phyloP scores from a whole-genome alignment of 148 eudicot species.

The Rheum nobile region DNA sequence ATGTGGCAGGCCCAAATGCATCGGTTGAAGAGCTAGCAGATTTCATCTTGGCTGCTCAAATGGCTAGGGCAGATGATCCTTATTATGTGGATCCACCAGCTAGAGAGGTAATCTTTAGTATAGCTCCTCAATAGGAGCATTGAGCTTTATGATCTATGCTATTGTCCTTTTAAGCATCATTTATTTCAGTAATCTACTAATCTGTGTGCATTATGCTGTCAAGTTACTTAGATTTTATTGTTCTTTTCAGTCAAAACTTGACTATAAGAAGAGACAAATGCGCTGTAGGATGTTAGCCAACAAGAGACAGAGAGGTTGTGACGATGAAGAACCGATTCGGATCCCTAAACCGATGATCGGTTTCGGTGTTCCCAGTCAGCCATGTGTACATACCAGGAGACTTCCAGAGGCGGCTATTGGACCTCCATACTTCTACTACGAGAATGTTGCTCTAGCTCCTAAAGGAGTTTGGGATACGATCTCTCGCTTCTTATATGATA shows the following conservation, averaged over 20 bases:
- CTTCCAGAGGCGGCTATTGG: constrained; percentile 60
- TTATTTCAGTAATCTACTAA: not conserved
- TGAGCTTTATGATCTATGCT: too few relatives aligned
- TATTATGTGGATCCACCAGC: constrained; percentile 26
- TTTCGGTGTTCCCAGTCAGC: constrained; percentile 54
- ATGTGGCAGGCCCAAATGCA: constrained; percentile 79
- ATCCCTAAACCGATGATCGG: constrained; percentile 93
- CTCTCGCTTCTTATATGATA: constrained; percentile 56
- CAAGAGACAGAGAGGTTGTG: constrained; percentile 29
- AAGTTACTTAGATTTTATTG: not conserved
- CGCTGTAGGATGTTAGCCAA: constrained; percentile 13
- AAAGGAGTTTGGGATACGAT: constrained; percentile 92
- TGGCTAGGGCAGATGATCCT: constrained; percentile 47
- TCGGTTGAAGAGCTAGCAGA: constrained; percentile 51
- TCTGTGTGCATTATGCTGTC: not conserved
- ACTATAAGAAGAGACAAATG: constrained; percentile 39
- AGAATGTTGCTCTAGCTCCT: constrained; percentile 88
- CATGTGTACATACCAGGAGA: constrained; percentile 17
- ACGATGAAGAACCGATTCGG: constrained; percentile 46
- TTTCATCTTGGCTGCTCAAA: constrained; percentile 68
- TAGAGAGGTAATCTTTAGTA: constrained; percentile 13
- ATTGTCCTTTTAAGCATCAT: not conserved
- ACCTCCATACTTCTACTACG: constrained; percentile 81
- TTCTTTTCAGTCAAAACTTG: constrained; percentile 7
- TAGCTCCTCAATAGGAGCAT: too few relatives aligned